Percentiles rank a stretch among this genome's conserved stretches.
phyloP scores from a whole-genome alignment of 1,284 basidiomycete genomes.

The Cutaneotrichosporon spelunceum region DNA sequence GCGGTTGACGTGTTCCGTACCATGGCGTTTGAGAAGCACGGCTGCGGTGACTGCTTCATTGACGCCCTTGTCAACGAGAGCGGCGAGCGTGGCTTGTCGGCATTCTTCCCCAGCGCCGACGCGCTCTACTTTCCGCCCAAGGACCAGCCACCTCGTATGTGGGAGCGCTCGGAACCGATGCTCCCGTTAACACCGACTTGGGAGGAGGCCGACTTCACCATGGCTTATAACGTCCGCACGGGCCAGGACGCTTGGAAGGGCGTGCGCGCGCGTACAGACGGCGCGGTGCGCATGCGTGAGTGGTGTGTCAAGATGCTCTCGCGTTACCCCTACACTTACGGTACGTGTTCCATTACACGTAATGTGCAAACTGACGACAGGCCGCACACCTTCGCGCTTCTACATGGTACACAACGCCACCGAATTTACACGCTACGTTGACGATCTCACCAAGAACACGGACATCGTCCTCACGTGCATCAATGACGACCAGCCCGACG shows the following conservation, averaged over 20 bases:
- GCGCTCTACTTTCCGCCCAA: conserved; percentile 22
- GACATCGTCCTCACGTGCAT: conserved; percentile 36
- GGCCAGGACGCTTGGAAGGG: conserved; percentile 41
- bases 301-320: conserved; percentile 44
- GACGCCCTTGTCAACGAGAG: conserved; percentile 38
- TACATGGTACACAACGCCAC: conserved; percentile 24
- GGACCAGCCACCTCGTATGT: conserved; percentile 13
- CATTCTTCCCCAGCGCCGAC: conserved; percentile 40
- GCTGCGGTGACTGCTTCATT: conserved; percentile 51
- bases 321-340: conserved; percentile 40
- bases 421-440: conserved; percentile 24
- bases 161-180: conserved; percentile 36
- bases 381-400: conserved; percentile 31
- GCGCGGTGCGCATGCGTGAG: conserved; percentile 29
- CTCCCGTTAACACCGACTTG: conserved; percentile 33
- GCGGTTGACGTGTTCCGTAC: conserved; percentile 38
- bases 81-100: conserved; percentile 43
- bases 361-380: conserved; percentile 3
- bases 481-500: conserved; percentile 44
- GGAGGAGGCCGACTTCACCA: conserved; percentile 31
- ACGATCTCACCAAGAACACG: conserved; percentile 14
- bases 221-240: conserved; percentile 27
- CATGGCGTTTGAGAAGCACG: conserved; percentile 38
- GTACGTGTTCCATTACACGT: conserved; percentile 19
- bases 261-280: conserved; percentile 17